These are phyloP conservation scores for Rhododendron henanense DNA, from an alignment of 148 eudicot species.

Conservation along the genomic window DNA sequence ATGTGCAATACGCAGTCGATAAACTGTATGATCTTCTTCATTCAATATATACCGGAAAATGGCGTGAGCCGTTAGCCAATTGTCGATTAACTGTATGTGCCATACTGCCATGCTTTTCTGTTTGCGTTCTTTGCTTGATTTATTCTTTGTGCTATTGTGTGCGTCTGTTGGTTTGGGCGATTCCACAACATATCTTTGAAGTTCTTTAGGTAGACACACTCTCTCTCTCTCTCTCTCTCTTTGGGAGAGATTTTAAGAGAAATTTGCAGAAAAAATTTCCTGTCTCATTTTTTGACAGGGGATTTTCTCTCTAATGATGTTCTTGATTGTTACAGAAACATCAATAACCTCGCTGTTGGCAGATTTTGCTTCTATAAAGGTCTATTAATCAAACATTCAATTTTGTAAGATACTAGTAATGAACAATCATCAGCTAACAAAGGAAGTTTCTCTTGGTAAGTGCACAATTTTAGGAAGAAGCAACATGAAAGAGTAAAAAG, in stretches of 20 bases:
- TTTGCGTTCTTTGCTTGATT: too few species aligned
- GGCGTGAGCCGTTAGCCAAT: not conserved
- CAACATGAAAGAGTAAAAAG: not conserved
- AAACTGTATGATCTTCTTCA: not conserved
- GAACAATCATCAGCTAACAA: not conserved
- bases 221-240: too few species aligned
- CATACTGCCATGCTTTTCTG: not conserved
- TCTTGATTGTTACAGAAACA: not conserved
- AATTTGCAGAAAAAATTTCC: not conserved
- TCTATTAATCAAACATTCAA: not conserved
- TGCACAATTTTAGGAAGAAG: not conserved
- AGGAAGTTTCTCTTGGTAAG: not conserved
- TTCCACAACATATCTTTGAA: too few species aligned
- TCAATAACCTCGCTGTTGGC: not conserved
- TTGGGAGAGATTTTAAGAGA: not conserved
- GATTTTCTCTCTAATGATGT: not conserved
- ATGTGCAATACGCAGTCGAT: not conserved
- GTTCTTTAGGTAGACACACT: too few species aligned
- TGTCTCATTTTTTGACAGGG: not conserved
- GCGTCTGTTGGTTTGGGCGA: too few species aligned
- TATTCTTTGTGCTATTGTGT: too few species aligned
- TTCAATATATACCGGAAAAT: not conserved
- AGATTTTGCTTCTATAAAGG: not conserved
- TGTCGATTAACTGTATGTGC: not conserved
- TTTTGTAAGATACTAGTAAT: not conserved